Base-by-base conservation (phyloP, 495 filamentous ascomycete species). In the Podospora pseudoanserina region DNA sequence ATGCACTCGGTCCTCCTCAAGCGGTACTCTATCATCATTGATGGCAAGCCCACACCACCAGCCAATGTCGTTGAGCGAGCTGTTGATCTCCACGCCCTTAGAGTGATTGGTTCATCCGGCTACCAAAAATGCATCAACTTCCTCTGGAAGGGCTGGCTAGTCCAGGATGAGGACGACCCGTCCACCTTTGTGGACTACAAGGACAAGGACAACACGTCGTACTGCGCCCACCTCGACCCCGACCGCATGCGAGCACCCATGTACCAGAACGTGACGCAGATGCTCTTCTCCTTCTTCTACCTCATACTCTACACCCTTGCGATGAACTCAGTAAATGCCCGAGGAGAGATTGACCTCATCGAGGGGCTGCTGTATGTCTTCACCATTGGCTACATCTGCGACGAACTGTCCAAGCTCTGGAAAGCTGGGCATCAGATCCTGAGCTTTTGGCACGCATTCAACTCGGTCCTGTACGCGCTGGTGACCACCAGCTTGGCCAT, bases 381-480 rank as follows among this genome's bases (percentile, higher is more conserved):
- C 81, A 98, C 94, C 0, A 79, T 94, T 11, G 93, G 92, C n/a
- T 99, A 97, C 79, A 85, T 97, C 60, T 92, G 87, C 71, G 94
- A 98, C 72, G 96, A 99, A 73, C 66, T 87, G 7, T 75, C 85
- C 64, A 99, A 99, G 75, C 85, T 97, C 68, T 97, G 91, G 86
- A 99, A 99, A 74, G 89, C 97, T 20, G 95, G 95, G 4, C 80
- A 89, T 64, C 90, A 90, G 70, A 97, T 97, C 73, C 80, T 99
- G 65, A 88, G 90, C 34, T 99, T 99, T 72, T 98, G 94, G 95
- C 97, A 94, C 70, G 90, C 90, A 16, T 97, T 98, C 82, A 99
- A 98, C 77, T 81, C 84, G 19, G 86, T 89, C 0, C 84, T 99
- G 3, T 99, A 98, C 78, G 74, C 83, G 0, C 76, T 97, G 0